These are phyloP conservation scores for Colletotrichum gloeosporioides DNA, from an alignment of 2,329 filamentous ascomycete genomes.

Conservation along the genomic window DNA sequence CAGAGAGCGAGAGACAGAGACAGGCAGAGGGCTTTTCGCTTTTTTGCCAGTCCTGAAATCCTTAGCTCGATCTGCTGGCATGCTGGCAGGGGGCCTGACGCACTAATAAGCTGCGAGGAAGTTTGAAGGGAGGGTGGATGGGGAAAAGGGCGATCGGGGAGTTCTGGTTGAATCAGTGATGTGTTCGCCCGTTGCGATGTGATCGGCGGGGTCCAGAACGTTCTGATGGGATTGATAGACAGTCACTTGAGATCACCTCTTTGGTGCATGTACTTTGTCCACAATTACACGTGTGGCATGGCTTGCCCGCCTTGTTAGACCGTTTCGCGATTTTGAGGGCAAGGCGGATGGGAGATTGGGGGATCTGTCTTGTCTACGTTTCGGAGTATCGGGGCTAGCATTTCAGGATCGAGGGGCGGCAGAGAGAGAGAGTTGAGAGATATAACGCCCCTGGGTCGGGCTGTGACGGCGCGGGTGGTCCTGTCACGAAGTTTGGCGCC, in stretches of 20 bases:
- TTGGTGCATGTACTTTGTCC: not conserved
- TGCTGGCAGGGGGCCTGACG: not conserved
- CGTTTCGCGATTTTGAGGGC: not conserved
- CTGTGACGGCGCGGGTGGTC: not conserved
- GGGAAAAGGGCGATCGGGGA: not conserved
- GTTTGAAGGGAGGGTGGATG: not conserved
- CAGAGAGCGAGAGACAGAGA: not conserved
- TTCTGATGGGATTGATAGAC: not conserved
- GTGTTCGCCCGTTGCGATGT: not conserved
- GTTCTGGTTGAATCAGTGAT: not conserved
- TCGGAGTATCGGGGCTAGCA: constrained; percentile 6
- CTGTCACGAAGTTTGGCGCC: constrained; percentile 4
- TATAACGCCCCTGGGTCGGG: not conserved
- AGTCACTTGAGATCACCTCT: not conserved
- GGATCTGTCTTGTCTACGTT: not conserved
- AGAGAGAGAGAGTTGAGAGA: not conserved
- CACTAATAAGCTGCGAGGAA: not conserved
- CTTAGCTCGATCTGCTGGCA: not conserved
- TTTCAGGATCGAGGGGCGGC: not conserved
- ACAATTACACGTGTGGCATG: not conserved
- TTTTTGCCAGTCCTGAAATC: not conserved
- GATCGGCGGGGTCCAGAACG: constrained; percentile 3
- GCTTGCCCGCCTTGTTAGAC: not conserved
- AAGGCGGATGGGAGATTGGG: not conserved
- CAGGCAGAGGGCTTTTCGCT: not conserved